Evolutionary conservation across 495 filamentous ascomycete species (phyloP), one percentile per base, ranked within the genome.

Genomic region (Xylaria acuta): DNA sequence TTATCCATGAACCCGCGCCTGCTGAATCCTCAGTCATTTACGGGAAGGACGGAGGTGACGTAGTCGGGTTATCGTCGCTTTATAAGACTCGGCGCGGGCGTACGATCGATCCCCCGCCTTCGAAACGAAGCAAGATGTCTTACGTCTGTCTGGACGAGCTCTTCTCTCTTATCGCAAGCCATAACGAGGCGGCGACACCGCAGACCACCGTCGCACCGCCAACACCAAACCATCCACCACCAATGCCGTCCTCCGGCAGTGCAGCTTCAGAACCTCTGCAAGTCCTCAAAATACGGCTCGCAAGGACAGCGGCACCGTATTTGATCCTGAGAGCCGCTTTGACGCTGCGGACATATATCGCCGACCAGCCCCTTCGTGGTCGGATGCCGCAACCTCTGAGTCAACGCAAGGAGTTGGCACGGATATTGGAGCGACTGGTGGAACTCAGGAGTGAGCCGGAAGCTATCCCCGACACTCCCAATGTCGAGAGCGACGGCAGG

Each of bases 321-420:
- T 84, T 98, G 0, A 93, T 98, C 62, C 85, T 97, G 5, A 90
- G 96, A 6, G 90, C 89, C 32, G 94, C 92, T 1, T 83, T 97
- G 9, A 90, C 93, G 1, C 80, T 99, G 38, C 89, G 93, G 63
- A 84, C 90, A 4, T 98, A 97, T 76, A 91, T 95, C 58, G 92
- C 94, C 6, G 96, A 99, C 80, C 96, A 98, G 76, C 96, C 96
- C 20, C 84, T 99, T 14, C 86, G 96, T 20, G 97, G 96, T 0
- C 84, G 90, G n/a, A 95, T 96, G 91, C 96, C 96, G 40, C 94
- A 97, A 79, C 96, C 96, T 5, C 86, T 91, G 18, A 89, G 89
- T 0, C 93, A 97, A 75, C 89, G 93, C 51, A 89, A 87, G 74
- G 94, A 96, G 74, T 81, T 99, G 62, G 78, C 92, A 1, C 90